Evolutionary conservation across 2,329 filamentous ascomycete genomes (phyloP).

Genomic region (Exophiala xenobiotica): DNA sequence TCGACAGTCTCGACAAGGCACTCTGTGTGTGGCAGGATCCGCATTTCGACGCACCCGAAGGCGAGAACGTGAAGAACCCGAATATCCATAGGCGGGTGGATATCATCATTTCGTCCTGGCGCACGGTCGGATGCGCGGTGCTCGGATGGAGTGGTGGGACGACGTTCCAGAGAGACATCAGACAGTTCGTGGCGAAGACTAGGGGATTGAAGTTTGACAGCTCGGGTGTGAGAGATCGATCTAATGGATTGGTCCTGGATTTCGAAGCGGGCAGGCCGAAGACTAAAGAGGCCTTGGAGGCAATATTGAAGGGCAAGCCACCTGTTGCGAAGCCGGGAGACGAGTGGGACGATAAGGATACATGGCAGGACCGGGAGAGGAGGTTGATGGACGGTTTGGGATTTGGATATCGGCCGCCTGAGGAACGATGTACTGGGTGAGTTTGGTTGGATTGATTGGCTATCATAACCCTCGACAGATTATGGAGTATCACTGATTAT

Average conservation of each 20-base stretch:
- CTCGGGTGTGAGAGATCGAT: conserved; percentile 72
- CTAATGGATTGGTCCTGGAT: conserved; percentile 67
- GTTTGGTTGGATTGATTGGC: background rate
- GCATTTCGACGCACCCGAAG: conserved; percentile 35
- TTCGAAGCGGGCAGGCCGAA: conserved; percentile 51
- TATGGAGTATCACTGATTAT: no score
- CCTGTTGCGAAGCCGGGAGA: conserved; percentile 64
- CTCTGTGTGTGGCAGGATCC: conserved; percentile 89
- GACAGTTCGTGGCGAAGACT: conserved; percentile 72
- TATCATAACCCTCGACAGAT: background rate
- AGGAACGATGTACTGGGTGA: conserved; percentile 67
- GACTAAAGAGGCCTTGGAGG: conserved; percentile 14
- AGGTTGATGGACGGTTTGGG: conserved; percentile 76
- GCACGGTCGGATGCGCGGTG: conserved; percentile 82
- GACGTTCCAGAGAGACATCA: conserved; percentile 83
- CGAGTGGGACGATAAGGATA: conserved; percentile 53
- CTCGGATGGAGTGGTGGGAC: conserved; percentile 86
- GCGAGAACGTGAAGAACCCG: conserved; percentile 51
- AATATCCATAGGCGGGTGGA: conserved; percentile 83
- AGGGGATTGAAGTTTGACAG: conserved; percentile 85
- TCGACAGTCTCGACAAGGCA: conserved; percentile 88
- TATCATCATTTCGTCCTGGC: conserved; percentile 87
- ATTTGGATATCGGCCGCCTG: conserved; percentile 64
- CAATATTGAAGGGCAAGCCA: background rate
- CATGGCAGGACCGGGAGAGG: conserved; percentile 71